Conservation (phyloP, 148 eudicot species). For the Camellia japonica region DNA sequence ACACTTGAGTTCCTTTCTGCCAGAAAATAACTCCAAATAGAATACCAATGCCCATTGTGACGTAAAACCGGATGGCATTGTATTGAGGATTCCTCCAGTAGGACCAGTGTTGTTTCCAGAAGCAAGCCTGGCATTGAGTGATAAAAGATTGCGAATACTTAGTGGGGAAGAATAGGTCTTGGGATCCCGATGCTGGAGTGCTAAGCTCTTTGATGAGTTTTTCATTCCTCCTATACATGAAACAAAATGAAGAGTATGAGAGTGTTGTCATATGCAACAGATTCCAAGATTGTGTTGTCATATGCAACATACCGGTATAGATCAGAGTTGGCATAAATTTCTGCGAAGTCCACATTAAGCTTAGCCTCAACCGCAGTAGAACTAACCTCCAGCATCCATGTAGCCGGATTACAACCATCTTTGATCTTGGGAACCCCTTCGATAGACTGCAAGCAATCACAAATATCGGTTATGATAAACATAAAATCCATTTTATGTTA, state of each 20-base stretch:
- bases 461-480: background rate
- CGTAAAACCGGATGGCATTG: slow-evolving; percentile 38
- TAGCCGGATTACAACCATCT: slow-evolving; percentile 35
- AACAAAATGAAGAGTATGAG: background rate
- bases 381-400: slow-evolving; percentile 40
- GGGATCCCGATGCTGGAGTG: slow-evolving; percentile 35
- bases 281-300: too few relatives aligned
- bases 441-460: slow-evolving; percentile 23
- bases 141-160: slow-evolving; percentile 38
- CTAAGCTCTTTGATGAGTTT: slow-evolving; percentile 40
- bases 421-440: slow-evolving; percentile 27
- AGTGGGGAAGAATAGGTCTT: slow-evolving; percentile 40
- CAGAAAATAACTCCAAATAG: slow-evolving; percentile 48
- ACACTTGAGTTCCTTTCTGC: slow-evolving; percentile 37
- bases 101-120: slow-evolving; percentile 52
- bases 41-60: slow-evolving; percentile 39
- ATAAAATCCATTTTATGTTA: too few relatives aligned
- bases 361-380: slow-evolving; percentile 24
- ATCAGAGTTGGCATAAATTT: slow-evolving; percentile 26
- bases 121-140: slow-evolving; percentile 43
- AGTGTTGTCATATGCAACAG: too few relatives aligned
- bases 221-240: slow-evolving; percentile 33
- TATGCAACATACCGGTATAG: slow-evolving; percentile 16
- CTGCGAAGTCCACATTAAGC: slow-evolving; percentile 25
- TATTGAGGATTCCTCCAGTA: slow-evolving; percentile 49